Base-by-base conservation (phyloP, 805 yeast species). In the Metschnikowia picachoensis region DNA sequence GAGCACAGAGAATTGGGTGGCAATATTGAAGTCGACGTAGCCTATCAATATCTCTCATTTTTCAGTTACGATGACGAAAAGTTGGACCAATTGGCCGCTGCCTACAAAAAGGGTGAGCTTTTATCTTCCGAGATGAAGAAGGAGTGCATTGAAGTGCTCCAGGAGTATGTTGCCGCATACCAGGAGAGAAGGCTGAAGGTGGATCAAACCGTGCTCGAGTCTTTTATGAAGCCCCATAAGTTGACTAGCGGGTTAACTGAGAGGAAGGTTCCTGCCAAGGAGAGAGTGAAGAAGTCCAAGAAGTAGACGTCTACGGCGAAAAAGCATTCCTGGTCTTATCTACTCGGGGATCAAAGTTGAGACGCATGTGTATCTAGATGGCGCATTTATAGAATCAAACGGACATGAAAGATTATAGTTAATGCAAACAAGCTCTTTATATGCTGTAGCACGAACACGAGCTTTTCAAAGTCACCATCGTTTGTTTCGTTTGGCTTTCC, bases 51-150 rank as follows among this genome's bases (percentile, higher is more conserved):
- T 65, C 72, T 94, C 52, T 79, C 90, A 6, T 94, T 94, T 73
- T 91, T 94, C 77, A 71, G 80, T 40, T 87, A 89, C 55, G 98
- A 92, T 64, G 98, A 94, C 62, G 91, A 73, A 35, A 80, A 85
- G 59, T 75, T 94, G 59, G 74, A 73, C 44, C 68, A 76, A 39
- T 70, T 84, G 57, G 79, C 82, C 48, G 76, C 78, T 34, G 78
- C 76, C 35, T 94, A 94, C 70, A 80, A 74, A 62, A 68, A 73
- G 41, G 99, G 99, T 51, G 90, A 86, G 50, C 65, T 94, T 47
- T 74, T 92, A 56, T 86, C 95, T 35, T 96, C 98, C 53, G 98
- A 94, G 68, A 78, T 94, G 83, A 94, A 94, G 77, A 82, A 87
- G 56, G 74, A 82, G 50, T 88, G 97, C 67, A 87, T 87, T 61